A percentile compares a stretch with the other conserved stretches of the same genome.
Conservation (phyloP, 129 eudicot species). For the Flaveria robusta region DNA sequence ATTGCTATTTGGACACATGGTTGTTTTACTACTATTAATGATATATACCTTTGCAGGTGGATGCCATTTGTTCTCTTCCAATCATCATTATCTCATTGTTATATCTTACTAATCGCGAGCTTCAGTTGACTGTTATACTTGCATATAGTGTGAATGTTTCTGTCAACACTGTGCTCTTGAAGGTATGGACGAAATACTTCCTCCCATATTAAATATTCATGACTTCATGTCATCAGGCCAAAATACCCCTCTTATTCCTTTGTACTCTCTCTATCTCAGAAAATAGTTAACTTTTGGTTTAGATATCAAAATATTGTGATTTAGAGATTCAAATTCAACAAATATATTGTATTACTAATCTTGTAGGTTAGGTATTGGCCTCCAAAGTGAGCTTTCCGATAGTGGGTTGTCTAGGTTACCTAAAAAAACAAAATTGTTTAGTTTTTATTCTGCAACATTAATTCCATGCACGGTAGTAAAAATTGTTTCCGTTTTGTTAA, state of each 20-base stretch:
- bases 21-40: constrained; percentile 1
- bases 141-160: constrained; percentile 35
- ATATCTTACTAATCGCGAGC: constrained; percentile 41
- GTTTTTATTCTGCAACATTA: neutral
- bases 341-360: too few relatives aligned
- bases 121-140: constrained; percentile 43
- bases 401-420: too few relatives aligned
- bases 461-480: neutral
- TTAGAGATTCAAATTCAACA: neutral
- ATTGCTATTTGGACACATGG: constrained; percentile 6
- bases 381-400: too few relatives aligned
- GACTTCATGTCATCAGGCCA: constrained; percentile 4
- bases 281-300: neutral
- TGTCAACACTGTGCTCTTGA: constrained; percentile 37
- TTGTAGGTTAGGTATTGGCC: too few relatives aligned
- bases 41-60: constrained; percentile 38
- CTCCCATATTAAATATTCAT: neutral
- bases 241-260: constrained; percentile 20
- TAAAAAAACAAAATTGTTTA: neutral
- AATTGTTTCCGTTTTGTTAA: neutral
- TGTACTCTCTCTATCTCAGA: neutral
- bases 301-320: constrained; percentile 10
- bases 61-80: constrained; percentile 36
- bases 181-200: constrained; percentile 35
- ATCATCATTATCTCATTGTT: constrained; percentile 31